Base-by-base conservation (phyloP, 495 filamentous ascomycete genomes). In the Penicillium odoratum region DNA sequence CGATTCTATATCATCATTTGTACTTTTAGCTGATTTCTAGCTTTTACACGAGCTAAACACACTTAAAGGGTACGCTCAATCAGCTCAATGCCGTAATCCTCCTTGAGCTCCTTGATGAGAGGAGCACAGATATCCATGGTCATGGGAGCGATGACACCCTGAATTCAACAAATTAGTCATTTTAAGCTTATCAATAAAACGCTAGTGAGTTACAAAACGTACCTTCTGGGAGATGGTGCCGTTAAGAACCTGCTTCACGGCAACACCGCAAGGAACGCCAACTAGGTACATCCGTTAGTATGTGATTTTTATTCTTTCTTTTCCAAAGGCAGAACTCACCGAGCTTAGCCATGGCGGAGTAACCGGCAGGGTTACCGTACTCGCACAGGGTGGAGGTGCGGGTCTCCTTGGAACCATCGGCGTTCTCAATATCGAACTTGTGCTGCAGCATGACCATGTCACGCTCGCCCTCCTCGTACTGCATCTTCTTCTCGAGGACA, bases 371-470 rank as follows among this genome's bases (percentile, higher is more conserved):
- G 64, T 86, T 86, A 65, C 94, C 93, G 69, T 96, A 96, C 69
- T 95, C 93, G 72, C 80, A 81, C 7, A 97, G 83, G 11, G 93
- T 97, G 40, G 83, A 88, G 7, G 90, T 92, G 45, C 85, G 80
- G 38, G 83, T 90, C 81, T 96, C 88, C 69, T 84, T 75, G 55
- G 69, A 78, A 59, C 87, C 88, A 65, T 97, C 90, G 69, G 84
- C 83, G 68, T 87, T 73, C 80, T 97, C 89, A 65, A 97, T 90
- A 70, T 87, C 88, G 70, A 97, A 97, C 71, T 88, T 91, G 82
- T 98, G 94, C 77, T 95, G 91, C 40, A 97, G 84, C 83, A 94
- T 90, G 53, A 86, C 84, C 49, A 96, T 76, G 67, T 95, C 92
- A 40, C 93, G 85, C 85, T 97, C 94, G 38, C 82, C 86, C 55